Conservation (phyloP, 1,284 basidiomycete species). For the Mycena citricolor region DNA sequence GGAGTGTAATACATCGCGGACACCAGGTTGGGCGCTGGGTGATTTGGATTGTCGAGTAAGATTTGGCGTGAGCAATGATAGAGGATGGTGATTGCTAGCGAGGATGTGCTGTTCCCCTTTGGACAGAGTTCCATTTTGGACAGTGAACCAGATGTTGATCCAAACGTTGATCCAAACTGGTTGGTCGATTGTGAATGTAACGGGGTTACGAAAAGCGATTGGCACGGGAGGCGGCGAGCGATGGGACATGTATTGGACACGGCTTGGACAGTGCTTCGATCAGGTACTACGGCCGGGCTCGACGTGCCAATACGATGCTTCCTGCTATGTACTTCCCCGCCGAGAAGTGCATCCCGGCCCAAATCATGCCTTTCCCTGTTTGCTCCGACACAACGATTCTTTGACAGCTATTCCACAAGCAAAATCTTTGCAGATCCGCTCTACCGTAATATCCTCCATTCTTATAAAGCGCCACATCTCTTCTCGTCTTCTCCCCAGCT, state of each 20-base stretch:
- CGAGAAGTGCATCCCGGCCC: slow-evolving; percentile 8
- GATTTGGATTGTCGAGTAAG: too few species aligned
- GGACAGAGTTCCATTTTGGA: too few species aligned
- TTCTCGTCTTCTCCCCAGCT: slow-evolving; percentile 19
- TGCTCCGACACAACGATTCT: too few species aligned
- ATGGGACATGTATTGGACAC: too few species aligned
- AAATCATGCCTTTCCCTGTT: slow-evolving; percentile 3
- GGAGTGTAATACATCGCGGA: too few species aligned
- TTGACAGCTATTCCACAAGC: slow-evolving; percentile 17
- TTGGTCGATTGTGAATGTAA: too few species aligned
- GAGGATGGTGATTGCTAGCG: too few species aligned
- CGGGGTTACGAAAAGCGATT: slow-evolving; percentile 18
- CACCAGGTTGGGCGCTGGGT: too few species aligned
- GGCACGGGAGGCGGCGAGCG: slow-evolving; percentile 9
- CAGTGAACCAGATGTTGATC: slow-evolving; percentile 2
- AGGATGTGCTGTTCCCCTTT: too few species aligned
- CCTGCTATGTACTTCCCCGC: slow-evolving; percentile 11
- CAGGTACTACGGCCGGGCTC: too few species aligned
- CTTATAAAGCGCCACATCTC: too few species aligned
- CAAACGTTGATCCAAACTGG: background rate
- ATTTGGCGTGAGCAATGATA: slow-evolving; percentile 6
- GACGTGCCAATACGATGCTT: too few species aligned
- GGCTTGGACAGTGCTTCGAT: slow-evolving; percentile 5
- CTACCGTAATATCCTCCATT: slow-evolving; percentile 23
- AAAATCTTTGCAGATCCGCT: slow-evolving; percentile 20